Percentiles rank a stretch among this genome's conserved stretches.
Evolutionary conservation across 495 filamentous ascomycete genomes (phyloP).

Genomic region (Penicillium salamii): DNA sequence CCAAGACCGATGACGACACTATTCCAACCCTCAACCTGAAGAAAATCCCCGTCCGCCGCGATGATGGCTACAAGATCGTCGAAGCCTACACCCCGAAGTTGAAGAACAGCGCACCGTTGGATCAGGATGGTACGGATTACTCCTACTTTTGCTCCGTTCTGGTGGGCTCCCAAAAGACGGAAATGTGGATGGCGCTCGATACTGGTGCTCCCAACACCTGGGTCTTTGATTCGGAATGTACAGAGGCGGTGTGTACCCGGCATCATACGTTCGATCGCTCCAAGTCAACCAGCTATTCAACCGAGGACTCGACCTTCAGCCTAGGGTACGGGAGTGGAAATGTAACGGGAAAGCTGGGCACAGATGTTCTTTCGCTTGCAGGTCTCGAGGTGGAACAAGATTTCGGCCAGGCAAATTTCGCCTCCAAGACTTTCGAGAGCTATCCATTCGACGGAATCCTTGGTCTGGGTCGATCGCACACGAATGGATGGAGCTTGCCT

Average conservation of each 20-base stretch:
- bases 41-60: slow-evolving; percentile 33
- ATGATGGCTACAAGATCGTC: slow-evolving; percentile 56
- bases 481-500: slow-evolving; percentile 42
- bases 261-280: slow-evolving; percentile 65
- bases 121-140: slow-evolving; percentile 74
- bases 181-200: slow-evolving; percentile 73
- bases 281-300: slow-evolving; percentile 55
- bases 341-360: slow-evolving; percentile 59
- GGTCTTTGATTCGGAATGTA: slow-evolving; percentile 70
- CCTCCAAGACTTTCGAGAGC: slow-evolving; percentile 63
- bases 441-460: slow-evolving; percentile 89
- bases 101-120: slow-evolving; percentile 59
- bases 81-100: slow-evolving; percentile 49
- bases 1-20: slow-evolving; percentile 13
- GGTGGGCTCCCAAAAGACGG: slow-evolving; percentile 62
- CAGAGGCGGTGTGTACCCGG: slow-evolving; percentile 52
- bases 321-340: slow-evolving; percentile 71
- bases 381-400: slow-evolving; percentile 56
- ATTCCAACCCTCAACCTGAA: slow-evolving; percentile 31
- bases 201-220: slow-evolving; percentile 76
- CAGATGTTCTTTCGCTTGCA: slow-evolving; percentile 63
- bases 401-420: slow-evolving; percentile 67
- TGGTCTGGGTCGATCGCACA: slow-evolving; percentile 59
- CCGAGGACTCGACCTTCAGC: slow-evolving; percentile 44
- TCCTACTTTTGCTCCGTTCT: slow-evolving; percentile 72